Evolutionary conservation across 768 basidiomycete species (phyloP).

Genomic region (Lactarius indigo): DNA sequence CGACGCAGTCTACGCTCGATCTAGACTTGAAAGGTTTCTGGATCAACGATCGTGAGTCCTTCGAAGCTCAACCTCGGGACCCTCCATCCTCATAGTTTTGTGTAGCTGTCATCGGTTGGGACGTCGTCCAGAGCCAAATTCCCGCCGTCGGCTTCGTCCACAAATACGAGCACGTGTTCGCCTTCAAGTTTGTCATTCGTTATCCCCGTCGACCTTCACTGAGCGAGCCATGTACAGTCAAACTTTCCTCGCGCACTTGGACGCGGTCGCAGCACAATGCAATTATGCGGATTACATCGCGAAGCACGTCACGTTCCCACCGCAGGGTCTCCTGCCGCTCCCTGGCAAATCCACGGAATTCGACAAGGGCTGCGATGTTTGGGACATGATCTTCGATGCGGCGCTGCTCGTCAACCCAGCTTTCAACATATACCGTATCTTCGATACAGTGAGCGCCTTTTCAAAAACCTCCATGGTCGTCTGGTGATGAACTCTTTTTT

Average conservation of each 20-base stretch:
- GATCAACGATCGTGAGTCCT: slow-evolving; percentile 62
- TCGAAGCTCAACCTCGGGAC: not conserved
- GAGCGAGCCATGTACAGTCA: slow-evolving; percentile 40
- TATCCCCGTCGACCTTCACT: not conserved
- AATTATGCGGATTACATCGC: slow-evolving; percentile 61
- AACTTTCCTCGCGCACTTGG: slow-evolving; percentile 57
- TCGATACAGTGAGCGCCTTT: slow-evolving; percentile 49
- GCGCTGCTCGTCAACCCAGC: slow-evolving; percentile 66
- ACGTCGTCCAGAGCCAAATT: slow-evolving; percentile 64
- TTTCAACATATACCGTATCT: slow-evolving; percentile 75
- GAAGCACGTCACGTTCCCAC: slow-evolving; percentile 65
- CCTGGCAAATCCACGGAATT: slow-evolving; percentile 50
- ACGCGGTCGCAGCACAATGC: slow-evolving; percentile 49
- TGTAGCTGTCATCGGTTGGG: slow-evolving; percentile 57
- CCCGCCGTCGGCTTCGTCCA: slow-evolving; percentile 74
- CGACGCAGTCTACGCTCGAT: slow-evolving; percentile 40
- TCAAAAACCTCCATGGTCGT: not conserved
- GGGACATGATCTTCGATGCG: slow-evolving; percentile 62
- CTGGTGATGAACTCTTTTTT: not conserved
- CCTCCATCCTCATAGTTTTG: not conserved
- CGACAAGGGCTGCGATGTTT: slow-evolving; percentile 62
- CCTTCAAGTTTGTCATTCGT: slow-evolving; percentile 54
- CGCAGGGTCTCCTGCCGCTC: slow-evolving; percentile 59
- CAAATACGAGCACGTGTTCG: slow-evolving; percentile 66
- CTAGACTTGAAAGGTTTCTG: slow-evolving; percentile 67